Evolutionary conservation across 768 basidiomycete species (phyloP).

Genomic region (Leccinum pellstonianum): DNA sequence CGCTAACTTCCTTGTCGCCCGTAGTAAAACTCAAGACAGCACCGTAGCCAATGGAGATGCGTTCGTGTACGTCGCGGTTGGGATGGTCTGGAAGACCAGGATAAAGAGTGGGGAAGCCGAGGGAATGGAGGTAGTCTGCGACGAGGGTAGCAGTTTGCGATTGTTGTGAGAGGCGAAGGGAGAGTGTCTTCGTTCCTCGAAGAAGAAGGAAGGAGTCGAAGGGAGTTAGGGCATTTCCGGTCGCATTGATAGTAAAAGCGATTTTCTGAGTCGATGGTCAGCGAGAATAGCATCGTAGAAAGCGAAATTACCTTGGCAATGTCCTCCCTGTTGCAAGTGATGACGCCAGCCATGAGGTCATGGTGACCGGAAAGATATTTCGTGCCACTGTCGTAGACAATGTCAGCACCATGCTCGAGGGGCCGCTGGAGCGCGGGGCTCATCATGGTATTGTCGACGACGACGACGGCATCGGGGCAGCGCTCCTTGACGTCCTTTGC

Average conservation of each 20-base stretch:
- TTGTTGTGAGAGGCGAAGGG: constrained; percentile 94
- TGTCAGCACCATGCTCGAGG: constrained; percentile 92
- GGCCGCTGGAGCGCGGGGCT: constrained; percentile 96
- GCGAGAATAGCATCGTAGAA: neutral
- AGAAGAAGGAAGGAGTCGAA: constrained; percentile 97
- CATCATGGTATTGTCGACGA: constrained; percentile 99
- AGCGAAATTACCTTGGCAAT: constrained; percentile 63
- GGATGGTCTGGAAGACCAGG: constrained; percentile 86
- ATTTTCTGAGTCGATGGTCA: constrained; percentile 57
- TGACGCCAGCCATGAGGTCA: constrained; percentile 97
- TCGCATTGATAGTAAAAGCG: constrained; percentile 87
- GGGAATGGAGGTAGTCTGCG: constrained; percentile 76
- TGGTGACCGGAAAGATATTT: constrained; percentile 98
- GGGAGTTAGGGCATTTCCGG: constrained; percentile 92
- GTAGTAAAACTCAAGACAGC: constrained; percentile 96
- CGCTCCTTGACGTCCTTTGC: constrained; percentile 79
- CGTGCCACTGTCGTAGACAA: constrained; percentile 97
- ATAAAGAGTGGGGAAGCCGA: constrained; percentile 91
- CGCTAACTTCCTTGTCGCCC: constrained; percentile 84
- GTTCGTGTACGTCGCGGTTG: constrained; percentile 82
- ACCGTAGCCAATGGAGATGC: constrained; percentile 88
- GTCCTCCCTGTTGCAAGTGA: constrained; percentile 90
- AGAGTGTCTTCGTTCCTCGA: constrained; percentile 93
- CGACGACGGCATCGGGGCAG: constrained; percentile 76
- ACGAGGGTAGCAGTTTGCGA: constrained; percentile 80